Percentiles rank a stretch among this genome's conserved stretches.
Conservation (phyloP, 1,139 yeast species). For the Candida labiduridarum region DNA sequence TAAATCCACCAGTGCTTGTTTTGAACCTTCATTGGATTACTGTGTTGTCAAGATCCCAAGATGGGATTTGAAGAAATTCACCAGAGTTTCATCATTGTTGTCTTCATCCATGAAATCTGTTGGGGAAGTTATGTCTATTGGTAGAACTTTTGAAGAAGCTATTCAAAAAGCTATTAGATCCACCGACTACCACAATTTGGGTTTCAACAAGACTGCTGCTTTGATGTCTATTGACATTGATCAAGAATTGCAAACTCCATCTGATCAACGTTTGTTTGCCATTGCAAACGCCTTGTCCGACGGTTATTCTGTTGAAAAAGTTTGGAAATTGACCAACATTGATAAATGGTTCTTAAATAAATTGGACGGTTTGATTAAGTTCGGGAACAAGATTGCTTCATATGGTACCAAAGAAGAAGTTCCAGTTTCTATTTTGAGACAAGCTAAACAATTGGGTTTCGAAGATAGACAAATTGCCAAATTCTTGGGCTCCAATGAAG, state of each 20-base stretch:
- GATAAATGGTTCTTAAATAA: slow-evolving; percentile 96
- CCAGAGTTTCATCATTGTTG: slow-evolving; percentile 14
- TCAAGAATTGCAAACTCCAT: slow-evolving; percentile 80
- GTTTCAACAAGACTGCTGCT: slow-evolving; percentile 62
- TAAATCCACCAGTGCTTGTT: slow-evolving; percentile 92
- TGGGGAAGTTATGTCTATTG: slow-evolving; percentile 99
- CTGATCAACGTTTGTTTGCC: slow-evolving; percentile 98
- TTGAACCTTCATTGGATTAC: slow-evolving; percentile 96
- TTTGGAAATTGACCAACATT: slow-evolving; percentile 87
- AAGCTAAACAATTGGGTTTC: slow-evolving; percentile 93
- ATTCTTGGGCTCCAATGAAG: slow-evolving; percentile 87
- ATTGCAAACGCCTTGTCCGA: slow-evolving; percentile 94
- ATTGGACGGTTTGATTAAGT: slow-evolving; percentile 69
- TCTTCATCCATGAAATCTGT: slow-evolving; percentile 94
- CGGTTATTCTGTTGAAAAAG: slow-evolving; percentile 86
- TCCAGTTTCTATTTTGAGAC: slow-evolving; percentile 39
- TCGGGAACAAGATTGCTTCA: slow-evolving; percentile 63
- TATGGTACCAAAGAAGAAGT: slow-evolving; percentile 63
- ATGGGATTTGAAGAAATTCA: slow-evolving; percentile 94
- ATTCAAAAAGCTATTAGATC: slow-evolving; percentile 98
- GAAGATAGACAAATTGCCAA: slow-evolving; percentile 94
- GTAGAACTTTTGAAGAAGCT: slow-evolving; percentile 96
- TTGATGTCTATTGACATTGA: slow-evolving; percentile 54
- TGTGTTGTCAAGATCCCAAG: slow-evolving; percentile 97
- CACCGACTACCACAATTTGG: slow-evolving; percentile 92